Evolutionary conservation across 2,329 filamentous ascomycete genomes (phyloP).

Genomic region (Paracoccidioides brasiliensis): DNA sequence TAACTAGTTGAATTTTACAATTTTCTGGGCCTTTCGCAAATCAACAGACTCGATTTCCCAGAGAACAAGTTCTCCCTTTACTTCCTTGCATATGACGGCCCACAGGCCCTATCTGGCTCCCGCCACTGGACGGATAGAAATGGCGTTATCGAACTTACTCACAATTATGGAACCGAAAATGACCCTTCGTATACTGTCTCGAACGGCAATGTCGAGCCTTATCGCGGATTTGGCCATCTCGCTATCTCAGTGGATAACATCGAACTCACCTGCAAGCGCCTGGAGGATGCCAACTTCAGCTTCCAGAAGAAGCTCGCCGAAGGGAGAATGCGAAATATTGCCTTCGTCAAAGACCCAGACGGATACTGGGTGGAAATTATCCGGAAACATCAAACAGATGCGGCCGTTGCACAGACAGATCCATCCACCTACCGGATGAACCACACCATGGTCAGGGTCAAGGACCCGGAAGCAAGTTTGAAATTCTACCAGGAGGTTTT

Average conservation of each 20-base stretch:
- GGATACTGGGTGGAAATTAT: conserved; percentile 54
- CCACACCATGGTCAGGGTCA: conserved; percentile 77
- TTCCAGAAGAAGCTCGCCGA: conserved; percentile 94
- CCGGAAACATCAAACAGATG: conserved; percentile 50
- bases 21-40: conserved; percentile 71
- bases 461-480: conserved; percentile 60
- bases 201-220: conserved; percentile 84
- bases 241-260: conserved; percentile 75
- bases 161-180: conserved; percentile 78
- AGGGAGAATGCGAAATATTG: conserved; percentile 75
- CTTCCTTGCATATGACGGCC: conserved; percentile 79
- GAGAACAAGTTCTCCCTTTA: conserved; percentile 91
- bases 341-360: conserved; percentile 81
- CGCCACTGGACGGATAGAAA: conserved; percentile 70
- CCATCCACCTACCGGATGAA: conserved; percentile 56
- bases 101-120: conserved; percentile 59
- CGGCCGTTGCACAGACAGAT: conserved; percentile 51
- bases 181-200: conserved; percentile 67
- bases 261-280: conserved; percentile 74
- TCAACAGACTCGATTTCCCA: conserved; percentile 69
- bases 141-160: conserved; percentile 74
- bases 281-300: conserved; percentile 79
- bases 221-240: conserved; percentile 73
- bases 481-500: conserved; percentile 75
- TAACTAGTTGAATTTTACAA: conserved; percentile 75